These are phyloP conservation scores for Aspergillus haitiensis DNA, from an alignment of 495 filamentous ascomycete species.

Conservation along the genomic window DNA sequence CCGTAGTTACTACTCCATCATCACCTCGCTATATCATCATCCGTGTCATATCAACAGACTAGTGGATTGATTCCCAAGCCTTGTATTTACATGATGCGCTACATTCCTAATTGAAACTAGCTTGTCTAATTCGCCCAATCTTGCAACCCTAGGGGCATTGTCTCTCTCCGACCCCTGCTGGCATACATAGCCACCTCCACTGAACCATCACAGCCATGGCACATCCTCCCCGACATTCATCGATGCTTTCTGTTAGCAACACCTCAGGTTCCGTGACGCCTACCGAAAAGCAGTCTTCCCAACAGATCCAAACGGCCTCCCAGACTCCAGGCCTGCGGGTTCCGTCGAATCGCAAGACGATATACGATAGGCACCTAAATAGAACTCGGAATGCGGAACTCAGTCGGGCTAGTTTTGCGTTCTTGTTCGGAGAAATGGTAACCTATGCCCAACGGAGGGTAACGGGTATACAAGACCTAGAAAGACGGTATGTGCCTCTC, in stretches of 20 bases:
- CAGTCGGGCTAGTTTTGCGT: conserved; percentile 90
- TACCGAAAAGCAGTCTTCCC: conserved; percentile 33
- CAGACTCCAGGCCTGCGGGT: conserved; percentile 73
- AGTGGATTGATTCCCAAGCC: neutral
- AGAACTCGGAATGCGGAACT: conserved; percentile 82
- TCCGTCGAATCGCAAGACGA: conserved; percentile 93
- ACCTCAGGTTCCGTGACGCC: conserved; percentile 25
- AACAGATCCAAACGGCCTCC: conserved; percentile 34
- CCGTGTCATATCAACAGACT: neutral
- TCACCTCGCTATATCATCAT: neutral
- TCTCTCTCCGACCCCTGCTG: neutral
- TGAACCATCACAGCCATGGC: conserved; percentile 30
- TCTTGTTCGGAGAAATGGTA: conserved; percentile 96
- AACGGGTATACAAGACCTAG: conserved; percentile 87
- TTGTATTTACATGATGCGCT: neutral
- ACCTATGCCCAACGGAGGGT: conserved; percentile 89
- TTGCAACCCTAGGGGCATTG: too few species aligned
- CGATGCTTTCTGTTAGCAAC: conserved; percentile 44
- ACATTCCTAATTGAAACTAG: neutral
- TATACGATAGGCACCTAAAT: conserved; percentile 94
- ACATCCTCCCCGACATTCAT: conserved; percentile 36
- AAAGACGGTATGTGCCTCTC: conserved; percentile 67
- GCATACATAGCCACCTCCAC: conserved; percentile 1
- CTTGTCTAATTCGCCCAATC: too few species aligned
- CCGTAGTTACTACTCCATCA: conserved; percentile 8